Evolutionary conservation across 1,284 basidiomycete genomes (phyloP).

Genomic region (Pascua guehoae): DNA sequence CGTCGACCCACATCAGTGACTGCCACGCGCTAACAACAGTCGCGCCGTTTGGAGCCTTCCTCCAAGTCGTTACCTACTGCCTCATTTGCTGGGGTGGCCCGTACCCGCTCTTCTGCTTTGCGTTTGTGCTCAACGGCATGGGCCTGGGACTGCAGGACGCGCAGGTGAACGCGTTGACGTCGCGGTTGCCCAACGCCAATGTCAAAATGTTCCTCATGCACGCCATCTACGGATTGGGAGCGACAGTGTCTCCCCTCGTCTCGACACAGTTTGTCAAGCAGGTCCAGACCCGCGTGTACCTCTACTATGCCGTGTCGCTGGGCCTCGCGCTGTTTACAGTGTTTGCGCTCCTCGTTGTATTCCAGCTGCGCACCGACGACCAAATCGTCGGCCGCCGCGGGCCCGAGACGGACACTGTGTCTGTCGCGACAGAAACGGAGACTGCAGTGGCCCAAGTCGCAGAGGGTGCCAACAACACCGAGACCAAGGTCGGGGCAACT

Average conservation of each 20-base stretch:
- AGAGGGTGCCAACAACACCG: not conserved
- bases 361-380: conserved; percentile 59
- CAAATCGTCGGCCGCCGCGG: conserved; percentile 36
- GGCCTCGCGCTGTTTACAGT: conserved; percentile 57
- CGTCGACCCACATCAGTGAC: not conserved
- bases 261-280: conserved; percentile 63
- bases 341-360: conserved; percentile 53
- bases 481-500: not conserved
- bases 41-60: conserved; percentile 32
- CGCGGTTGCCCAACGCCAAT: conserved; percentile 31
- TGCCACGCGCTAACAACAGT: conserved; percentile 8
- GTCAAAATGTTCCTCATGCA: conserved; percentile 64
- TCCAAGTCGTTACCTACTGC: conserved; percentile 54
- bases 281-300: conserved; percentile 54
- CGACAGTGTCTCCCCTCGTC: conserved; percentile 63
- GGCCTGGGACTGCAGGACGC: conserved; percentile 57
- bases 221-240: conserved; percentile 62
- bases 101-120: conserved; percentile 63
- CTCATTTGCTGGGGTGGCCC: conserved; percentile 62
- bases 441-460: not conserved
- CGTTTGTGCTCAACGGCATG: conserved; percentile 61
- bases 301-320: conserved; percentile 62
- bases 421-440: not conserved
- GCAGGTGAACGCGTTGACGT: conserved; percentile 39
- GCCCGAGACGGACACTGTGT: not conserved